Conservation (phyloP, 2,329 filamentous ascomycete genomes). For the Hymenoscyphus fraxineus region DNA sequence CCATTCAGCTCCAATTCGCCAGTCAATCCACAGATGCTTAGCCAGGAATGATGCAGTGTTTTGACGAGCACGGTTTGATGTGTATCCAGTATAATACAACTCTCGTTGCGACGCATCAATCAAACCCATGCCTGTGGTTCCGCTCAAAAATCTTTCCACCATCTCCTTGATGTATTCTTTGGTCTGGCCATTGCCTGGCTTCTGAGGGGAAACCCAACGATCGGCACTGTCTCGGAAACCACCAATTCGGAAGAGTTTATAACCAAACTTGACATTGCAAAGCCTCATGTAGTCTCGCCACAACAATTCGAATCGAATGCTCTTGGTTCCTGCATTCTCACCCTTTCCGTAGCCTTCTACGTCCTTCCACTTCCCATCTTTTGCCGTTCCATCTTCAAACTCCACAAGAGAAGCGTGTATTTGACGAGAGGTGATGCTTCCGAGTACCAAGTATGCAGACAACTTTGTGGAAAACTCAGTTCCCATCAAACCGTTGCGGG, state of each 20-base stretch:
- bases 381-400: slow-evolving; percentile 61
- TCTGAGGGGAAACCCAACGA: slow-evolving; percentile 22
- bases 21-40: slow-evolving; percentile 72
- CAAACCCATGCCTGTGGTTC: slow-evolving; percentile 69
- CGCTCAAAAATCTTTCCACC: slow-evolving; percentile 58
- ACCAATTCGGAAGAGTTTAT: slow-evolving; percentile 58
- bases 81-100: slow-evolving; percentile 71
- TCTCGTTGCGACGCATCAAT: slow-evolving; percentile 77
- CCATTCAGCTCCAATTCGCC: slow-evolving; percentile 78
- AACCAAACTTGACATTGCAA: slow-evolving; percentile 66
- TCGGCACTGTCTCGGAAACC: slow-evolving; percentile 56
- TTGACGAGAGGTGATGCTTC: slow-evolving; percentile 69
- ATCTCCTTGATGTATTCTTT: slow-evolving; percentile 45
- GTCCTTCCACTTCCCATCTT: slow-evolving; percentile 18
- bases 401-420: slow-evolving; percentile 63
- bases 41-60: slow-evolving; percentile 72
- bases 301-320: slow-evolving; percentile 68
- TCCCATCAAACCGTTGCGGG: slow-evolving; percentile 68
- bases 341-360: slow-evolving; percentile 57
- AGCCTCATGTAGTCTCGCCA: slow-evolving; percentile 82
- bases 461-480: slow-evolving; percentile 72
- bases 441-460: slow-evolving; percentile 68
- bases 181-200: slow-evolving; percentile 23
- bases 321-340: slow-evolving; percentile 67
- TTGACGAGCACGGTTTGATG: slow-evolving; percentile 70